Evolutionary conservation across 140 eudicot genomes (phyloP), one percentile per base, ranked within the genome.

Genomic region (Flaveria floridana): DNA sequence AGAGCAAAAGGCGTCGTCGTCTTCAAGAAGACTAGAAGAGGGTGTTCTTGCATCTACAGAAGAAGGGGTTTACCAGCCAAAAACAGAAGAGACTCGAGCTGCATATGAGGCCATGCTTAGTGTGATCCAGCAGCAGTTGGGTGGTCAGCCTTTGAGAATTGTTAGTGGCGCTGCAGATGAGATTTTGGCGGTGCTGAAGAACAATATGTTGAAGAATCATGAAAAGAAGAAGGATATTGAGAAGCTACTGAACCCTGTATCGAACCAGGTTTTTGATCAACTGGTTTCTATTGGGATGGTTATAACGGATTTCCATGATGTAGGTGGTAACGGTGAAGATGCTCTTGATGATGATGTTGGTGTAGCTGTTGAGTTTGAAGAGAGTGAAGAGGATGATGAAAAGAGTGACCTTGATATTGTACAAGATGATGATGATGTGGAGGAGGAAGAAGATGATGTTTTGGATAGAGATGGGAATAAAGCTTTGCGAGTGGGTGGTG

Each of bases 281-380:
- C 71, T 87, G 56, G 90, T 87, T 8, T 63, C 87, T 1, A 65
- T 79, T 64, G 92, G 92, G 76, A 86, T 80, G 81, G 79, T 85
- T 48, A 87, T 92, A 9, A 89, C 96, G 7, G 96, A 89, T 72
- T 92, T 80, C 47, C 85, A 84, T 26, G 89, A 87, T 78, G 90
- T 59, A 14, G 82, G 83, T 11, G 85, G 80, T 82, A 73, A 74
- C 68, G 89, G 80, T 7, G 89, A 84, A 34, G 80, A 69, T 50
- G 85, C 76, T 7, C 82, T 85, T n/a, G 95, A 92, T 58, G 91
- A 87, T 78, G 90, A 88, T 81, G 85, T 87, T 47, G 97, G 92
- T 18, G 97, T 89, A 64, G 96, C 95, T 3, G 96, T 92, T 71
- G 96, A 92, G 82, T 89, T 92, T 83, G 96, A 92, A 78, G 96